Evolutionary conservation across 345 rosid species (phyloP), one percentile per base, ranked within the genome.

Genomic region (Eucalyptus leucophloia): DNA sequence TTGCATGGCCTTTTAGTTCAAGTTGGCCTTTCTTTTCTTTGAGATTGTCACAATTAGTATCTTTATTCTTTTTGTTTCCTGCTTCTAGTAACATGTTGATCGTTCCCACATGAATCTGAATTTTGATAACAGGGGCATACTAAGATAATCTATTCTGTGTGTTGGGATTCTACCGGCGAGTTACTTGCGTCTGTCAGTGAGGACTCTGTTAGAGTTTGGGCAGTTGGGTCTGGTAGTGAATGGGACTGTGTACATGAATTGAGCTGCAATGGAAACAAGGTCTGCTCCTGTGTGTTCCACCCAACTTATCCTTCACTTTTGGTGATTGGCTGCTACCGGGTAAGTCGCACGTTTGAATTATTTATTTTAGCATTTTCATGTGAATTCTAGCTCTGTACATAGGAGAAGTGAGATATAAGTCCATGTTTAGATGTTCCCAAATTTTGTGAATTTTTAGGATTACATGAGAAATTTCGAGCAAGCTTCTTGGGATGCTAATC

Each of bases 111-210:
- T 72, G 44, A 18, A 72, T 72, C 82, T 72, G 87, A 60, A 83
- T 10, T 44, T 21, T 21, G 69, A 44, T 83, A 13, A 49, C 90
- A 96, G 99, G 98, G 98, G 69, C 98, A 97, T 89, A 92, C 93
- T n/a, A 97, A 94, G 90, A 88, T 91, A 40, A 95, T 97, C 90
- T 92, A 91, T 89, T 98, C 95, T 6, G 95, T 97, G 30, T 97
- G 99, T 91, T 98, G 99, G 99, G 96, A 98, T 92, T 95, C 99
- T 30, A 90, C 95, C 2, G 99, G 99, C 18, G 99, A 98, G 89
- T 92, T 91, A 88, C 89, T 98, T 86, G 99, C 99, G 87, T 93
- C 99, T 17, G 99, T 95, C n/a, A 98, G 99, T 87, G 99, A 97
- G 94, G 98, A 98, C 89, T 95, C 95, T 83, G 99, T 97, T n/a